Conservation (phyloP, 1,139 yeast species). For the Yarrowia galli region DNA sequence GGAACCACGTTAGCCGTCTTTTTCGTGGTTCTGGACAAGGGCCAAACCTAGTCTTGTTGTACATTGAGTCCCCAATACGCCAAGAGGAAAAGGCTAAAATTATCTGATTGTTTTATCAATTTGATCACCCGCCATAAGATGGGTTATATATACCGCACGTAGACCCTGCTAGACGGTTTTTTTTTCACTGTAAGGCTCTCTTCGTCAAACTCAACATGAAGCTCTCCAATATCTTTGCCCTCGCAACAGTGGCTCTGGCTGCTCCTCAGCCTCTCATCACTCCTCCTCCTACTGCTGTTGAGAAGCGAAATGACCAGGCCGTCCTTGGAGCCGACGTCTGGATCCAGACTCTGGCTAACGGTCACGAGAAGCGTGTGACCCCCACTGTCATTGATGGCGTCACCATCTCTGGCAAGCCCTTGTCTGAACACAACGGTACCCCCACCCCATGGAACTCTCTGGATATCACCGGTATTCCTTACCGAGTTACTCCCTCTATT, state of each 20-base stretch:
- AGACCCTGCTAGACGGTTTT: background rate
- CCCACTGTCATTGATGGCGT: constrained; percentile 55
- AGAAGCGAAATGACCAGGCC: constrained; percentile 48
- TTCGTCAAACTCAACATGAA: background rate
- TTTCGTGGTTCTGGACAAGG: constrained; percentile 5
- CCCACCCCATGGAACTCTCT: constrained; percentile 53
- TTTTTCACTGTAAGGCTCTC: background rate
- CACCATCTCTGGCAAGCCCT: constrained; percentile 54
- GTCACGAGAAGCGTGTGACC: constrained; percentile 49
- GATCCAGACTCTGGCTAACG: constrained; percentile 51
- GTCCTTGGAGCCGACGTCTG: constrained; percentile 49
- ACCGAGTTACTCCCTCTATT: constrained; percentile 51
- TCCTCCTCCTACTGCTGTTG: constrained; percentile 40
- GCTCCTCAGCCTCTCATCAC: constrained; percentile 36
- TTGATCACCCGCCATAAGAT: constrained; percentile 18
- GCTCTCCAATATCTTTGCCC: constrained; percentile 17
- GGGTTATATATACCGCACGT: constrained; percentile 12
- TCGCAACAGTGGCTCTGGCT: constrained; percentile 28
- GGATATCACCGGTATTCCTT: constrained; percentile 54
- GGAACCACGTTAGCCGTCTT: background rate
- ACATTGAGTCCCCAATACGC: constrained; percentile 22
- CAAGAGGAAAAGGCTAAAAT: constrained; percentile 18
- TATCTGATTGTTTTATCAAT: constrained; percentile 38
- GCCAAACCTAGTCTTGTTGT: constrained; percentile 19
- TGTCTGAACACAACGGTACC: constrained; percentile 44